Base-by-base conservation (phyloP, 2,329 filamentous ascomycete genomes). In the Cadophora luteo-olivacea region DNA sequence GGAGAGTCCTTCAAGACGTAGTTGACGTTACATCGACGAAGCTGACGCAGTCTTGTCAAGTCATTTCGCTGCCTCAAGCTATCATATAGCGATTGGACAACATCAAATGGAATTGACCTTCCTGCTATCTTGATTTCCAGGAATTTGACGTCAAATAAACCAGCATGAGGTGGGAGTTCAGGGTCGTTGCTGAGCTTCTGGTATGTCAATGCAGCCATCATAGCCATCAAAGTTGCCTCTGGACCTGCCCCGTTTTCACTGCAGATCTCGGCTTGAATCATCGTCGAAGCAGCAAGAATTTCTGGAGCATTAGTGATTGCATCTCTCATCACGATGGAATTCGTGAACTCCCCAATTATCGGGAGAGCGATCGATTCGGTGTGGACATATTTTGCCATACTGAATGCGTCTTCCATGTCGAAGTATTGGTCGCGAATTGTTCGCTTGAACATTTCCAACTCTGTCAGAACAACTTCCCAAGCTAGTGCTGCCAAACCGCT, bases 341-440 rank as follows among this genome's bases (percentile, higher is more conserved):
- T 11, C 16, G 9, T 12, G 54, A 58, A 58, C 6, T 58, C 33
- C 3, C 16, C 9, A 12, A 58, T 58, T 11, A 38, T 58, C 2
- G 54, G 54, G 12, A 36, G 32, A 22, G 54, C 54, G 11, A 58
- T 33, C 11, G 54, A 22, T 16, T 29, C 54, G 6, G 54, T 58
- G 16, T 58, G 54, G 33, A 33, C 16, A 19, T 58, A 58, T 38
- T 58, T 58, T 5, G 54, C 54, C 8, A 58, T 24, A 22, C 54
- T 58, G 33, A 58, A 58, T 6, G 54, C 54, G 19, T 58, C 54
- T 22, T 58, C 54, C 16, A 38, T 38, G 29, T 58, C 54, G 33
- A 58, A 58, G 25, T 58, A 58, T 22, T 58, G 54, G 33, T 58
- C 54, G 8, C 54, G 54, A 19, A 58, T 24, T 11, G 54, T 33